These are phyloP conservation scores for Triticum monococcum DNA, from an alignment of 176 grass and related monocot genomes.

Conservation along the genomic window DNA sequence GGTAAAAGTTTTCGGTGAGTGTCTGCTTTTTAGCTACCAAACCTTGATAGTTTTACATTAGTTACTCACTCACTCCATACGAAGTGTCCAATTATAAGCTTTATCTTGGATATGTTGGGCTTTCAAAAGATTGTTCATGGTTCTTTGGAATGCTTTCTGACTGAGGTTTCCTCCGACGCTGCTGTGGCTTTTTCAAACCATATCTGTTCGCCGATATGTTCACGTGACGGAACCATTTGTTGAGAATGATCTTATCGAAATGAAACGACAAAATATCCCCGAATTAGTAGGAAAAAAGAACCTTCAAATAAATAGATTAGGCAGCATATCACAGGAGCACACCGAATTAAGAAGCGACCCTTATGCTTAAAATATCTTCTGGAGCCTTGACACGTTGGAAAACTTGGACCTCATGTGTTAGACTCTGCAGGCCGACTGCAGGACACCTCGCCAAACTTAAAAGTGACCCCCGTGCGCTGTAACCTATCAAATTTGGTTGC, in stretches of 20 bases:
- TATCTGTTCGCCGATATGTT: not conserved
- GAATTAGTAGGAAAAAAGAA: not conserved
- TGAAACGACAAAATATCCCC: not conserved
- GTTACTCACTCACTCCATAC: conserved; percentile 1
- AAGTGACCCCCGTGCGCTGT: conserved; percentile 14
- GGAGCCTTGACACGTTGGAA: conserved; percentile 26
- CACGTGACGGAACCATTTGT: not conserved
- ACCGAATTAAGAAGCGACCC: not conserved
- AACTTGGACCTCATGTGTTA: not conserved
- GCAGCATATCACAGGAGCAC: not conserved
- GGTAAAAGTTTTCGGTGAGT: conserved; percentile 5
- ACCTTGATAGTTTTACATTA: conserved; percentile 8
- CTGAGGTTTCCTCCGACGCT: not conserved
- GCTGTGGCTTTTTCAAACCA: not conserved
- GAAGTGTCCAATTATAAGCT: conserved; percentile 1
- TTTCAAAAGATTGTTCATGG: not conserved
- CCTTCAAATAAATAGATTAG: not conserved
- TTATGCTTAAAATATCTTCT: conserved; percentile 11
- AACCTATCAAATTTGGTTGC: conserved; percentile 16
- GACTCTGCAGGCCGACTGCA: conserved; percentile 19
- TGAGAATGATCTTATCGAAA: not conserved
- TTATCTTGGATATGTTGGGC: conserved; percentile 9
- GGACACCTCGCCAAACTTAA: conserved; percentile 31
- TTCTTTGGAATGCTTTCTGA: not conserved
- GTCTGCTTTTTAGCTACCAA: conserved; percentile 13